Base-by-base conservation (phyloP, 208 protist genomes). In the Jaenimonas drosophilae region DNA sequence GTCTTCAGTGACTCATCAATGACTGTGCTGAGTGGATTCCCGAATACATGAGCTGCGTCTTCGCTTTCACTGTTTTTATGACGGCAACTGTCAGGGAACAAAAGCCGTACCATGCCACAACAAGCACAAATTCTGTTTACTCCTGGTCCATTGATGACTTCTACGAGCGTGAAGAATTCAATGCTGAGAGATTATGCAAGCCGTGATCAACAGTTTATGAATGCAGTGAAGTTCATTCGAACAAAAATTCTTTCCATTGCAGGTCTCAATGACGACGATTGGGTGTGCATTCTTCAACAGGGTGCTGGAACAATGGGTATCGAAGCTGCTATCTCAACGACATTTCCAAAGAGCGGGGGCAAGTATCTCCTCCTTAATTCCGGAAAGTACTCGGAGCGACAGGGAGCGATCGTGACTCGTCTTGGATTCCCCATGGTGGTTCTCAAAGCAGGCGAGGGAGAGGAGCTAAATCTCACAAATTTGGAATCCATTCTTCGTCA, bases 161-260 rank as follows among this genome's bases (percentile, higher is more conserved):
- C 77, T 9, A 63, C 75, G 14, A 60, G 64, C 7, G 80, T 88
- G 34, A 89, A 91, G 62, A 37, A 75, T 43, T 70, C 73, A 4
- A 91, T 91, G 81, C 47, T 79, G 34, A 65, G 59, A 5, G 87
- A 95, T 46, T 89, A 76, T 44, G 87, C 69, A n/a, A 85, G 75
- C 37, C 69, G 83, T 17, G 87, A 95, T 49, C 27, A 49, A 46
- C 49, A 56, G 6, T 95, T 95, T 50, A 72, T 90, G 41, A 58
- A 79, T 4, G 70, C 76, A 5, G 76, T 92, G 7, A 72, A 77
- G 61, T 66, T 54, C 19, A 59, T 92, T 17, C 60, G 87, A 1
- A 49, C 73, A 17, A 66, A 68, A 26, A 31, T 91, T 0, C 27
- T 95, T 12, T 23, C 62, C 0, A 47, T 91, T 44, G 70, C 72